Conservation (phyloP, 1,139 yeast species). For the Geotrichum cucujoidarum region DNA sequence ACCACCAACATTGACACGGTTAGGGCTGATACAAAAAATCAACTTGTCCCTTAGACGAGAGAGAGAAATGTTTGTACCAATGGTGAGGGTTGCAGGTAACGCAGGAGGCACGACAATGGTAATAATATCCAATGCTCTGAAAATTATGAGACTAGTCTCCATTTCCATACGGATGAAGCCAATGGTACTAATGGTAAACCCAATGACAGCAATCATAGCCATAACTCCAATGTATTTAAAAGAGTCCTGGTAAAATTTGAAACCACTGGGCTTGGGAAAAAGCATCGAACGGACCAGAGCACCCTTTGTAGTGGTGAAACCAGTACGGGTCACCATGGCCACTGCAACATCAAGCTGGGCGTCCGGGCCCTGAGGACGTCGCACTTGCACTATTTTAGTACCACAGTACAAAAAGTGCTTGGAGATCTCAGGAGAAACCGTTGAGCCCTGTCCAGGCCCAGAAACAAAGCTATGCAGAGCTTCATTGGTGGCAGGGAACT, state of each 20-base stretch:
- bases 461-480: conserved; percentile 48
- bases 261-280: conserved; percentile 91
- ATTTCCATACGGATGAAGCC: conserved; percentile 76
- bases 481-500: conserved; percentile 60
- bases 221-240: conserved; percentile 93
- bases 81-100: conserved; percentile 91
- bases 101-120: conserved; percentile 99
- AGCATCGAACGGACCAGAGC: conserved; percentile 90
- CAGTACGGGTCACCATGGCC: conserved; percentile 85
- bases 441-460: conserved; percentile 37
- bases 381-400: conserved; percentile 78
- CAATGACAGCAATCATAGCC: conserved; percentile 78
- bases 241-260: conserved; percentile 89
- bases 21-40: conserved; percentile 89
- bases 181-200: conserved; percentile 77
- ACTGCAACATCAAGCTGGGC: conserved; percentile 55
- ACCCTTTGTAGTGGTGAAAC: conserved; percentile 96
- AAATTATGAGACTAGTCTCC: conserved; percentile 60
- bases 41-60: conserved; percentile 61
- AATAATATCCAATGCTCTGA: conserved; percentile 87
- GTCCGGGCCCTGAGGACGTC: conserved; percentile 43
- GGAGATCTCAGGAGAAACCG: conserved; percentile 61
- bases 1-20: conserved; percentile 91
- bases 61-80: conserved; percentile 91
- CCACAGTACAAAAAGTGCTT: conserved; percentile 81